Evolutionary conservation across 2,329 filamentous ascomycete species (phyloP), one percentile per base, ranked within the genome.

Genomic region (Verticillium klebahnii): DNA sequence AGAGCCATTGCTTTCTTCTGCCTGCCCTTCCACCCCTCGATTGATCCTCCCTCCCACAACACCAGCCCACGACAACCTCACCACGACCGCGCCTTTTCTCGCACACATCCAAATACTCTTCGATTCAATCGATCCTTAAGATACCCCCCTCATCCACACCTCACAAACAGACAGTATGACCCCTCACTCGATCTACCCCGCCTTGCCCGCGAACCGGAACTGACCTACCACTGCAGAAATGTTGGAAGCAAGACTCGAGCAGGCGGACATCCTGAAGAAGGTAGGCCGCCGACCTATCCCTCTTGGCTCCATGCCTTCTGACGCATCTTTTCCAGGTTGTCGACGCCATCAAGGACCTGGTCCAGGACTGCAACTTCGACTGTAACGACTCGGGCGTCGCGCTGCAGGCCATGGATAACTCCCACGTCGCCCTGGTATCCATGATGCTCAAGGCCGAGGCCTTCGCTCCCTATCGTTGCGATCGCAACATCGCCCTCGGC

Each of bases 331-430:
- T 37, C 40, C 69, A 97, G 93, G 92, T 98, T 66, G 93, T 99
- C 72, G 96, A 99, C 76, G 92, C 96, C 71, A 97, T 99, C 88
- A 98, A 97, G 81, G 95, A 99, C 73, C 88, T 99, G 59, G 95
- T 99, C 60, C 95, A 98, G 80, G 95, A 99, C 82, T 99, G 95
- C 89, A 99, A 99, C 82, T 99, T 99, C 82, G 95, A 99, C 85
- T 99, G 96, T 90, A 99, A 98, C 90, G 96, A 99, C 85, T 94
- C 92, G 61, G 95, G 95, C 66, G 95, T 99, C 73, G 93, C 94
- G 59, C 91, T 99, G 61, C 95, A 99, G 80, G 95, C 95, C 73
- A 99, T 99, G 96, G 95, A 99, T 84, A 99, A 98, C 87, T 98
- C 93, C 58, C 95, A 99, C 80, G 95, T 99, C 71, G 95, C 95